Evolutionary conservation across 176 grass and related monocot genomes (phyloP).

Genomic region (Juncus inflexus): DNA sequence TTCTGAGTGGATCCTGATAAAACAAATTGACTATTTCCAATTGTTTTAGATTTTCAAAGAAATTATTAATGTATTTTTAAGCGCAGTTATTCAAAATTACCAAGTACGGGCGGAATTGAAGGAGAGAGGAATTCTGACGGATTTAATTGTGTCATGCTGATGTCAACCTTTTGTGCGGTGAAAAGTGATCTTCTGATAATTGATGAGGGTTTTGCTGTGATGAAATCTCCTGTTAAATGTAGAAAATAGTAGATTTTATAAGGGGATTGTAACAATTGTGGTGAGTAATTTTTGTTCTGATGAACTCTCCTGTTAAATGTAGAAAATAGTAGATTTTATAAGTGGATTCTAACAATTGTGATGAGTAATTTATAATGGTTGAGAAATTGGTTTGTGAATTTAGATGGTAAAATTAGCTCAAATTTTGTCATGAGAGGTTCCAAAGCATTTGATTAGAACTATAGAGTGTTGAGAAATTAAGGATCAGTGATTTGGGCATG

Average conservation of each 20-base stretch:
- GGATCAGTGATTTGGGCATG: not conserved
- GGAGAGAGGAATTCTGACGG: constrained; percentile 36
- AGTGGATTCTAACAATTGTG: too few relatives aligned
- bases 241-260: constrained; percentile 26
- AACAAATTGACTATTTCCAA: constrained; percentile 19
- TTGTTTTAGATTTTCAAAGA: constrained; percentile 25
- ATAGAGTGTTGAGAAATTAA: not conserved
- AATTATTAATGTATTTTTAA: constrained; percentile 10
- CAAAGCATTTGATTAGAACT: not conserved
- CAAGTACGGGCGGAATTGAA: constrained; percentile 19
- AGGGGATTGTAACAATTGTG: too few relatives aligned
- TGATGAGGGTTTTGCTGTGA: constrained; percentile 26
- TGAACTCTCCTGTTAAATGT: constrained; percentile 35
- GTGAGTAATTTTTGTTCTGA: not conserved
- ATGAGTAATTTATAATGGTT: too few relatives aligned
- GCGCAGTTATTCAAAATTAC: constrained; percentile 35
- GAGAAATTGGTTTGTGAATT: not conserved
- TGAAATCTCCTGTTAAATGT: constrained; percentile 36
- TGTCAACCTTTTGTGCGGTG: constrained; percentile 29
- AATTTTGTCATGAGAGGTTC: not conserved
- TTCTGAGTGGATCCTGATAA: constrained; percentile 14
- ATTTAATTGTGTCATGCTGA: constrained; percentile 21
- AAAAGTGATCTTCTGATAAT: constrained; percentile 46
- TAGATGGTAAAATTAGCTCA: constrained; percentile 10
- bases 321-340: constrained; percentile 26